phyloP scores from a whole-genome alignment of 768 basidiomycete species.

The Rhizopogon sp. region DNA sequence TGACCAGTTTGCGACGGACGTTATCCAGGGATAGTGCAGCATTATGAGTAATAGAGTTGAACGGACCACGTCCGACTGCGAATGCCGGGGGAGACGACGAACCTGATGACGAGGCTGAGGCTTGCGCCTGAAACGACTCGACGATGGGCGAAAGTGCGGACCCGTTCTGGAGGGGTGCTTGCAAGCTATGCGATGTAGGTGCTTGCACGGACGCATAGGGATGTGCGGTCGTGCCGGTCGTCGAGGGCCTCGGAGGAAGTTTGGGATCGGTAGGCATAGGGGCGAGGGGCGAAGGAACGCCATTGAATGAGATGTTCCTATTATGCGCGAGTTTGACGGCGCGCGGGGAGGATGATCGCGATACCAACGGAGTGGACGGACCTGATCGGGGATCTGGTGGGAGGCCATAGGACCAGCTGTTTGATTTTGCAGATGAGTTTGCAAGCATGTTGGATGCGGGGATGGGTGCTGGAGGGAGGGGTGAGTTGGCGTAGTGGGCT shows the following conservation, averaged over 20 bases:
- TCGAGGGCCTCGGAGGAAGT: slow-evolving; percentile 38
- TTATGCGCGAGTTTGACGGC: slow-evolving; percentile 45
- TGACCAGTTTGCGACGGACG: slow-evolving; percentile 78
- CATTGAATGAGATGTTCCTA: slow-evolving; percentile 47
- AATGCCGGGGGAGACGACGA: slow-evolving; percentile 46
- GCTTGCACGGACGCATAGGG: slow-evolving; percentile 58
- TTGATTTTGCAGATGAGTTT: slow-evolving; percentile 22
- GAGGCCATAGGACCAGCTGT: slow-evolving; percentile 48
- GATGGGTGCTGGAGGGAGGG: slow-evolving; percentile 36
- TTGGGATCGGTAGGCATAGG: slow-evolving; percentile 34
- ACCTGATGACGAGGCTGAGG: slow-evolving; percentile 17
- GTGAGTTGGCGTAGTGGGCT: slow-evolving; percentile 37
- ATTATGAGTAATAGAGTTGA: slow-evolving; percentile 39
- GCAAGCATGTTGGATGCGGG: slow-evolving; percentile 31
- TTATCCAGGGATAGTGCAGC: slow-evolving; percentile 64
- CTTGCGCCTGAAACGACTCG: slow-evolving; percentile 44
- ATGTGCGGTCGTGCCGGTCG: slow-evolving; percentile 41
- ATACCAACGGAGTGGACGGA: slow-evolving; percentile 30
- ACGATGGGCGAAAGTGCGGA: slow-evolving; percentile 68
- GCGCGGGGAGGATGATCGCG: slow-evolving; percentile 25
- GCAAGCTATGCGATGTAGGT: slow-evolving; percentile 35
- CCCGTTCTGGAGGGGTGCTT: slow-evolving; percentile 27
- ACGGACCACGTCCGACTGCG: slow-evolving; percentile 57
- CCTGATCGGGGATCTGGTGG: slow-evolving; percentile 58
- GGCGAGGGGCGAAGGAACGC: slow-evolving; percentile 34